Evolutionary conservation across 495 filamentous ascomycete genomes (phyloP).

Genomic region (Evernia prunastri): DNA sequence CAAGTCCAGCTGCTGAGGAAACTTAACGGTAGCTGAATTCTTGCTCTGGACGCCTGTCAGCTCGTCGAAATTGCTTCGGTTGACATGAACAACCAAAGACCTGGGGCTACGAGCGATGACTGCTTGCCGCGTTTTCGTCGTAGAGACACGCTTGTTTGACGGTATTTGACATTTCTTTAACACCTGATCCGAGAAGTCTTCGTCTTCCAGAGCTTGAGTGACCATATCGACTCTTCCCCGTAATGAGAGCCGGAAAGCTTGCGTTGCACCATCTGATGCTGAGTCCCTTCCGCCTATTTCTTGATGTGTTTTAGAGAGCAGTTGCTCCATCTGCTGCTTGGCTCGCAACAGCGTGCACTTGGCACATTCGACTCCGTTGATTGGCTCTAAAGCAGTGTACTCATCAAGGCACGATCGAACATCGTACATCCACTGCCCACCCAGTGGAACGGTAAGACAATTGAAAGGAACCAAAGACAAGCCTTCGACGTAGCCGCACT

Average conservation of each 20-base stretch:
- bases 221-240: constrained; percentile 54
- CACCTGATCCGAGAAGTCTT: constrained; percentile 72
- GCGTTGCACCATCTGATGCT: constrained; percentile 19
- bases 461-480: constrained; percentile 88
- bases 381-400: constrained; percentile 76
- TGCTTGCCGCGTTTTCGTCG: constrained; percentile 82
- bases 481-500: constrained; percentile 80
- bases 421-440: constrained; percentile 48
- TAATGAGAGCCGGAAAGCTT: constrained; percentile 35
- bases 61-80: constrained; percentile 87
- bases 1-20: constrained; percentile 67
- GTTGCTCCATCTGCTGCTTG: constrained; percentile 41
- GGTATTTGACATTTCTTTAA: constrained; percentile 66
- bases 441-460: constrained; percentile 80
- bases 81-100: constrained; percentile 78
- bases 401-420: constrained; percentile 74
- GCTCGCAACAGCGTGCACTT: constrained; percentile 74
- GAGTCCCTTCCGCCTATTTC: neutral
- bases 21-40: constrained; percentile 70
- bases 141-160: constrained; percentile 56
- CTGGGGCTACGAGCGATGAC: constrained; percentile 75
- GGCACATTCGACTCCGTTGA: constrained; percentile 81
- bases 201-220: constrained; percentile 62
- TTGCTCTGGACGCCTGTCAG: constrained; percentile 68
- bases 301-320: constrained; percentile 29